phyloP scores from a whole-genome alignment of 495 filamentous ascomycete species.

The Tuber magnatum region DNA sequence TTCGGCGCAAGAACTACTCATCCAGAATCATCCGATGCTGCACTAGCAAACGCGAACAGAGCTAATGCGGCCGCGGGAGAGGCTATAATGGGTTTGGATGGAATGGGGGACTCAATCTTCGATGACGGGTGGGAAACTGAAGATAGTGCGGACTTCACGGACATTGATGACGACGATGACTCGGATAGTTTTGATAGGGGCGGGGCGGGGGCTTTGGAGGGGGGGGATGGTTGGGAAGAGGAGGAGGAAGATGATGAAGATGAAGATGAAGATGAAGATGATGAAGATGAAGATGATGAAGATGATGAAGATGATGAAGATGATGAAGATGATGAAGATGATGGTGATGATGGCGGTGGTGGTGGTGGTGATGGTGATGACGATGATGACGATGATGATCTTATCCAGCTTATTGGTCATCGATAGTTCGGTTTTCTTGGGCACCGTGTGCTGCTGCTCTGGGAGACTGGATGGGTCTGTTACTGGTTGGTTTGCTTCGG shows the following conservation, averaged over 20 bases:
- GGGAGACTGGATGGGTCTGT: neutral
- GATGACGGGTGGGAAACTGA: conserved; percentile 41
- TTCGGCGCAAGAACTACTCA: no score
- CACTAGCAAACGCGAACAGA: conserved; percentile 60
- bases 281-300: conserved; percentile 55
- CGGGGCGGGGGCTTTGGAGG: conserved; percentile 40
- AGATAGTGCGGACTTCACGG: conserved; percentile 42
- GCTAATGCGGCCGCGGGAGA: conserved; percentile 46
- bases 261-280: conserved; percentile 48
- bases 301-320: no score
- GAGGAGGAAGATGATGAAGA: conserved; percentile 35
- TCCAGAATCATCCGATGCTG: conserved; percentile 47
- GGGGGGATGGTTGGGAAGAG: conserved; percentile 49
- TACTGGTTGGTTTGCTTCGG: neutral
- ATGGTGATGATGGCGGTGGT: no score
- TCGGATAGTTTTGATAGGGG: neutral
- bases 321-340: no score
- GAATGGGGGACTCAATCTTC: conserved; percentile 42
- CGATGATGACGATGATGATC: conserved; percentile 53
- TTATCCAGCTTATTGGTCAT: conserved; percentile 67
- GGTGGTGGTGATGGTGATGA: conserved; percentile 47
- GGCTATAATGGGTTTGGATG: conserved; percentile 40
- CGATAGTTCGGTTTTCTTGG: conserved; percentile 43
- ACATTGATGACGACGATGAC: conserved; percentile 43
- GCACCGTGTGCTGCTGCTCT: neutral